These are phyloP conservation scores for Diaporthe batatas DNA, from an alignment of 2,329 filamentous ascomycete species.

Conservation along the genomic window DNA sequence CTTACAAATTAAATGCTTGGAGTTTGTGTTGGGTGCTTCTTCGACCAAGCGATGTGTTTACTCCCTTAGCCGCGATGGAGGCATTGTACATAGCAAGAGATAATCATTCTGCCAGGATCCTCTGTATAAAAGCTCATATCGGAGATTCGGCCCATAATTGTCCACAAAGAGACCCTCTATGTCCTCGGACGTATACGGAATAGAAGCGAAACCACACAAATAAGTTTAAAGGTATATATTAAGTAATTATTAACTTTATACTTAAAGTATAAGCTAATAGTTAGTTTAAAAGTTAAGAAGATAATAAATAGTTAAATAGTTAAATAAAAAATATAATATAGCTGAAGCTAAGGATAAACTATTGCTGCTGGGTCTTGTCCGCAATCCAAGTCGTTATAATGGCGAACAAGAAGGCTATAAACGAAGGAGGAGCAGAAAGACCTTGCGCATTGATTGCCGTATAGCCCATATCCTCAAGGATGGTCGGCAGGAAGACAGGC, in stretches of 20 bases:
- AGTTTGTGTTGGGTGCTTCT: background rate
- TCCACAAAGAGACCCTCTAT: background rate
- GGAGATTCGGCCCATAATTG: conserved; percentile 13
- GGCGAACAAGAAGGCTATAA: conserved; percentile 22
- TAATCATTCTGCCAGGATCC: background rate
- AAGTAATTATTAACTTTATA: no score
- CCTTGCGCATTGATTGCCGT: conserved; percentile 27
- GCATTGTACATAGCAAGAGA: background rate
- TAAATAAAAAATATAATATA: no score
- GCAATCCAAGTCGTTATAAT: conserved; percentile 13
- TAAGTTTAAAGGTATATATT: no score
- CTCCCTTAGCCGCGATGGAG: background rate
- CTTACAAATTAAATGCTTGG: background rate
- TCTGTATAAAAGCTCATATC: background rate
- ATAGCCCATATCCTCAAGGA: conserved; percentile 32
- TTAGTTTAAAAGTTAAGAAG: no score
- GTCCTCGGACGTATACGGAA: no score
- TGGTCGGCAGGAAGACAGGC: conserved; percentile 28
- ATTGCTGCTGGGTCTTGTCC: conserved; percentile 18
- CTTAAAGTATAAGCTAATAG: no score
- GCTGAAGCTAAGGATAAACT: no score
- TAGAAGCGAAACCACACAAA: no score
- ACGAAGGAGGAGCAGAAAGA: conserved; percentile 20
- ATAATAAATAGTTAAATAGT: no score
- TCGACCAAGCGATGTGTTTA: background rate